Evolutionary conservation across 2,329 filamentous ascomycete genomes (phyloP).

Genomic region (Fonsecaea erecta): DNA sequence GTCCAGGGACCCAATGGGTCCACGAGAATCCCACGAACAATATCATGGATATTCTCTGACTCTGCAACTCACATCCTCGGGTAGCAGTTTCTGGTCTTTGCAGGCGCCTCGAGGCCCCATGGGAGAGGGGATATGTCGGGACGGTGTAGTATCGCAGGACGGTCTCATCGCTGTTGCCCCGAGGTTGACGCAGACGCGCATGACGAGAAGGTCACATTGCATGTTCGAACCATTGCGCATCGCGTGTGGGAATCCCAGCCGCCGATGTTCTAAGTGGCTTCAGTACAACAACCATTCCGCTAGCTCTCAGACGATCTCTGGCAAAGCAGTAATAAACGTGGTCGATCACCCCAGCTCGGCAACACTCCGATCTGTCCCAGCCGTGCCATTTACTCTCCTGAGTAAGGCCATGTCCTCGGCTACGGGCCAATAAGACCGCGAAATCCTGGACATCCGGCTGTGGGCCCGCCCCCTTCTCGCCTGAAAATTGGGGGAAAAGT

Average conservation of each 20-base stretch:
- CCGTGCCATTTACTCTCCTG: not conserved
- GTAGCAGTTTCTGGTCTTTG: not conserved
- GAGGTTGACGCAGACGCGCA: not conserved
- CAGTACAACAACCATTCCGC: too few relatives aligned
- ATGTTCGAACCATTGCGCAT: not conserved
- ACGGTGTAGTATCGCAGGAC: not conserved
- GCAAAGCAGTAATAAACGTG: not conserved
- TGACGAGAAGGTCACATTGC: not conserved
- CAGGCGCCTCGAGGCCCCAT: not conserved
- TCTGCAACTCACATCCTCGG: not conserved
- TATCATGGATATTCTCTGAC: not conserved
- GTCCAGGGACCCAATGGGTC: not conserved
- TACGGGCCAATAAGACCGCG: not conserved
- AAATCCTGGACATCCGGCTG: not conserved
- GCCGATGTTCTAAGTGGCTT: not conserved
- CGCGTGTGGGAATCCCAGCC: not conserved
- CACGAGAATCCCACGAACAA: not conserved
- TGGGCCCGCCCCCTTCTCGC: not conserved
- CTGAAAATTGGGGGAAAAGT: not conserved
- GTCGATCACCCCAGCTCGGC: constrained; percentile 4
- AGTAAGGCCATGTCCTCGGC: not conserved
- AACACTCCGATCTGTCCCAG: constrained; percentile 2
- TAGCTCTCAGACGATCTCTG: not conserved
- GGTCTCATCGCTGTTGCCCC: not conserved
- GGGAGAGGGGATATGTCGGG: not conserved